phyloP scores from a whole-genome alignment of 2,329 filamentous ascomycete genomes.

The Alternaria sp. region DNA sequence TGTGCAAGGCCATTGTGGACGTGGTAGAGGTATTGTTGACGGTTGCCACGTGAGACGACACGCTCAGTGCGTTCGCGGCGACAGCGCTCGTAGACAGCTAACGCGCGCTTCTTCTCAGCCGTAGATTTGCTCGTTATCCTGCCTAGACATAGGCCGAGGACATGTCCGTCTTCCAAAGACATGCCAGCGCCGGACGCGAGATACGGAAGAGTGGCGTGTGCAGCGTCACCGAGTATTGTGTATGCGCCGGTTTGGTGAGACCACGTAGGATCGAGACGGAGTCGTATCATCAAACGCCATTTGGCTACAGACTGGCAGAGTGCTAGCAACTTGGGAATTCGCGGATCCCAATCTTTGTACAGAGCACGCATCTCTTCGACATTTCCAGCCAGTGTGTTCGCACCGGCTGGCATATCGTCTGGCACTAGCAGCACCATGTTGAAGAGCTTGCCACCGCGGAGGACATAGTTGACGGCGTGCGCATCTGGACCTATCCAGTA shows the following conservation, averaged over 20 bases:
- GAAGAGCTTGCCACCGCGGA: conserved; percentile 59
- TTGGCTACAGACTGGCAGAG: conserved; percentile 68
- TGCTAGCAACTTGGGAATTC: conserved; percentile 62
- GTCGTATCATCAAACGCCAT: conserved; percentile 67
- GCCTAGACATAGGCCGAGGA: conserved; percentile 64
- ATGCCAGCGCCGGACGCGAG: conserved; percentile 66
- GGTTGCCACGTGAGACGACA: conserved; percentile 67
- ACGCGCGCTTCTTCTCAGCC: conserved; percentile 49
- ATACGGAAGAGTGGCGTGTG: conserved; percentile 71
- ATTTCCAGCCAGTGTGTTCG: conserved; percentile 59
- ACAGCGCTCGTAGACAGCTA: conserved; percentile 64
- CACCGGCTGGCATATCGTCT: conserved; percentile 59
- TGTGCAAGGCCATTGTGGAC: conserved; percentile 67
- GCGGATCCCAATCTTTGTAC: conserved; percentile 67
- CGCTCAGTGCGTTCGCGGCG: conserved; percentile 66
- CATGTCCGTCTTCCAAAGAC: conserved; percentile 68
- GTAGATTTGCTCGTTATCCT: conserved; percentile 54
- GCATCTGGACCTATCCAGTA: conserved; percentile 63
- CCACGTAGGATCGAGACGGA: conserved; percentile 64
- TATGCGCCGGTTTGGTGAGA: conserved; percentile 64
- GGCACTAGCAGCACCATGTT: conserved; percentile 63
- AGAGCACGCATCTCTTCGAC: conserved; percentile 63
- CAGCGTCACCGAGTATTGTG: conserved; percentile 69
- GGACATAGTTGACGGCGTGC: conserved; percentile 62
- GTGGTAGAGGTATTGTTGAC: conserved; percentile 69